Evolutionary conservation across 805 yeast species (phyloP).

Genomic region (Candida michaelii): DNA sequence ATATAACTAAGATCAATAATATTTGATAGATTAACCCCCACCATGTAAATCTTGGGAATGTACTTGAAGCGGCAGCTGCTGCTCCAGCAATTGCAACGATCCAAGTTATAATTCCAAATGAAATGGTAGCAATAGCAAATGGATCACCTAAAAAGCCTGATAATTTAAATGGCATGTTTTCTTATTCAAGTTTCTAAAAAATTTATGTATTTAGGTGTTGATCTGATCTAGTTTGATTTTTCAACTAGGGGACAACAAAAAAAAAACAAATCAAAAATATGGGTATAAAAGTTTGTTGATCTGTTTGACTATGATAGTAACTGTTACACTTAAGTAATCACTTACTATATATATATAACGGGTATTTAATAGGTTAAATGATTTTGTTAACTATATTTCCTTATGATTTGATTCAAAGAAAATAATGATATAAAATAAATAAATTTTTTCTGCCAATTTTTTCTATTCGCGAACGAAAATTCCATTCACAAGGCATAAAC

Average conservation of each 20-base stretch:
- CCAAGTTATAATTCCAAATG: slow-evolving; percentile 80
- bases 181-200: background rate
- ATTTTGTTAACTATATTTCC: background rate
- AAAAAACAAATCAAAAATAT: background rate
- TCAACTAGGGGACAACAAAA: background rate
- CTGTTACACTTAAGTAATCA: slow-evolving; percentile 1
- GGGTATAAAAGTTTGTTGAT: background rate
- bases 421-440: slow-evolving; percentile 5
- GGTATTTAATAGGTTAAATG: background rate
- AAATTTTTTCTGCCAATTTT: slow-evolving; percentile 3
- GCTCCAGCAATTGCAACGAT: slow-evolving; percentile 86
- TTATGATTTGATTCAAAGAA: background rate
- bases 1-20: slow-evolving; percentile 51
- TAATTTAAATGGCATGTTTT: slow-evolving; percentile 33
- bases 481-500: too few relatives aligned
- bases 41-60: slow-evolving; percentile 88
- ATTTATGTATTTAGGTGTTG: background rate
- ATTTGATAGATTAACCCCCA: slow-evolving; percentile 91
- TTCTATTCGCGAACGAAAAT: background rate
- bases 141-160: slow-evolving; percentile 76
- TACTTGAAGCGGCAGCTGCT: slow-evolving; percentile 36
- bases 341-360: background rate
- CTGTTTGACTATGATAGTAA: background rate
- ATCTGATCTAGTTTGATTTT: background rate
- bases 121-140: slow-evolving; percentile 78